Base-by-base conservation (phyloP, 805 yeast genomes). In the Spathaspora girioi region DNA sequence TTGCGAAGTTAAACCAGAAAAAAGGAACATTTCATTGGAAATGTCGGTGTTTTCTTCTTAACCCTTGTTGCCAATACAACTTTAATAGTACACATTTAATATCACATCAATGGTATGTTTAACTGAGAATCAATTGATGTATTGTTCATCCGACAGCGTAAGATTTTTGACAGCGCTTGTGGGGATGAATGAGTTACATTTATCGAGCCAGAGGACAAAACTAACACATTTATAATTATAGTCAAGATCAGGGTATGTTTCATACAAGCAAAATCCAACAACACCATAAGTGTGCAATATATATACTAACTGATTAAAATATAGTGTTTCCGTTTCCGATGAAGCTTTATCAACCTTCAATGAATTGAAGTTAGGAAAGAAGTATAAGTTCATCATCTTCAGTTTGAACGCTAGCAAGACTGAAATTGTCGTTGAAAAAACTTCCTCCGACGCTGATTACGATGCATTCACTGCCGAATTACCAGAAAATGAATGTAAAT, bases 401-500 rank as follows among this genome's bases (percentile, higher is more conserved):
- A 80, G 83, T 57, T 79, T 94, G 71, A 91, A 87, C 73, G 91
- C 86, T 60, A 76, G 80, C 66, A 91, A 90, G 78, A 91, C 98
- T 57, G 86, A 89, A 77, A 94, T 94, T 70, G 80, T 91, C 51
- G 97, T 94, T 55, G 92, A 85, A 65, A 82, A 86, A 71, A 88
- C 93, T 56, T 90, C 97, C 50, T 74, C 79, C 49, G 87, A 84
- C 20, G 66, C 64, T 38, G 87, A 85, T 61, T 94, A 94, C 75
- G 98, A 94, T 64, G 75, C 83, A 38, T 94, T 94, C 75, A 75
- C 93, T 63, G 90, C 83, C 69, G 82, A 87, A 67, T 83, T 94
- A 64, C 97, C 98, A 63, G 99, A 94, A 78, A 82, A 88, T 69
- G 97, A 93, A 68, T 90, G 97, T 76, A 84, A 92, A 72, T 94